Base-by-base conservation (phyloP, 1,284 basidiomycete species). In the Hemileia vastatrix region DNA sequence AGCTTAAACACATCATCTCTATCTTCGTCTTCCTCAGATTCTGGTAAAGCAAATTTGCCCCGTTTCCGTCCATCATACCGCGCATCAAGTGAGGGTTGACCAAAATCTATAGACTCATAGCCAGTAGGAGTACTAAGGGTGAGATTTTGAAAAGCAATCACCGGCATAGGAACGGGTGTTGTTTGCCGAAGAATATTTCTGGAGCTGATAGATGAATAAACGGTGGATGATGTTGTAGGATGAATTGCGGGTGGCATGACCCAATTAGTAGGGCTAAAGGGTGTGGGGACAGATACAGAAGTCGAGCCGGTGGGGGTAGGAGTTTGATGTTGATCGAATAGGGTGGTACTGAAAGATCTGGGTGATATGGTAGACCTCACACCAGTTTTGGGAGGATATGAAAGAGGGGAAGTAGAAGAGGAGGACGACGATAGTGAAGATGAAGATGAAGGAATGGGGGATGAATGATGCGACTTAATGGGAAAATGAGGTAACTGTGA, bases 271-370 rank as follows among this genome's bases (percentile, higher is more conserved):
- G n/a, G n/a, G n/a, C n/a, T n/a, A n/a, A n/a, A n/a, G n/a, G n/a
- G n/a, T n/a, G n/a, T n/a, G n/a, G 57, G 49, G 11, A 49, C 45
- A 27, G 53, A 15, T 8, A 21, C 50, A 1, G 57, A 45, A 50
- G 47, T 60, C 8, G 57, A 60, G 43, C 44, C 15, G 15, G 57
- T 45, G 44, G 44, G 44, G 33, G 49, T 49, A 59, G 57, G 49
- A 13, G 57, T 59, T 31, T 48, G 49, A 33, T 59, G 57, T 44
- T 13, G 43, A 44, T 59, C 57, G 32, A 60, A 60, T 36, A 60
- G 27, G 43, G 52, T 53, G 49, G 57, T 60, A 60, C 31, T 60
- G 32, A 43, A 45, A 31, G 57, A 51, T 23, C 52, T 31, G n/a
- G 57, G 48, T 43, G 57, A 60, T 23, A 50, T 33, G 43, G 57